Evolutionary conservation across 2,329 filamentous ascomycete genomes (phyloP).

Genomic region (Hansfordia pulvinata): DNA sequence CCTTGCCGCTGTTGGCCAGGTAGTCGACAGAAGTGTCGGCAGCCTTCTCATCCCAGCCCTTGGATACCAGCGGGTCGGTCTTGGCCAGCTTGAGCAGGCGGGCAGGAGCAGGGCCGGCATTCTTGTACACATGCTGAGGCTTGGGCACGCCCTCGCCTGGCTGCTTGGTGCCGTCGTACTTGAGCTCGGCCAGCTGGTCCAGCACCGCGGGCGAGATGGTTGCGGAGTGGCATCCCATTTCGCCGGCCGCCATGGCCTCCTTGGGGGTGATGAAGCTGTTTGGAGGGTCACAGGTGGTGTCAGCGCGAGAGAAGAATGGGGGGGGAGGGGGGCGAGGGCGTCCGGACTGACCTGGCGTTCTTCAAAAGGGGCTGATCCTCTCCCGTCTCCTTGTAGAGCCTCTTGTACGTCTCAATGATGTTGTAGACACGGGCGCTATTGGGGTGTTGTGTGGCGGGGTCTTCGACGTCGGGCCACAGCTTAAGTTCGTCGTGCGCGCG

Average conservation of each 20-base stretch:
- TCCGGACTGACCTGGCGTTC: too few relatives aligned
- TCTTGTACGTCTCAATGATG: conserved; percentile 31
- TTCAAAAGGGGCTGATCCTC: conserved; percentile 32
- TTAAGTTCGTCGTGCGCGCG: conserved; percentile 26
- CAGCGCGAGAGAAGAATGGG: too few relatives aligned
- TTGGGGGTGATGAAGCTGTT: conserved; percentile 25
- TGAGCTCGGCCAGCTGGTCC: conserved; percentile 23
- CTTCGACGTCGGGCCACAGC: conserved; percentile 30
- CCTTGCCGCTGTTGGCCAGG: conserved; percentile 26
- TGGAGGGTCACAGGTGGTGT: too few relatives aligned
- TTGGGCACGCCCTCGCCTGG: conserved; percentile 24
- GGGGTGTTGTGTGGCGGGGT: conserved; percentile 31
- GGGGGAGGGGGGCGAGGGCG: too few relatives aligned
- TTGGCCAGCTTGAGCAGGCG: conserved; percentile 19
- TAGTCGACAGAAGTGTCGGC: conserved; percentile 26
- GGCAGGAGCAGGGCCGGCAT: conserved; percentile 16
- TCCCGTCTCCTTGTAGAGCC: conserved; percentile 30
- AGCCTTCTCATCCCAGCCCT: conserved; percentile 24
- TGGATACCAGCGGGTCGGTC: conserved; percentile 26
- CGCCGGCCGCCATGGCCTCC: conserved; percentile 30
- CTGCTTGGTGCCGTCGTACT: conserved; percentile 21
- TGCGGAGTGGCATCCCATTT: conserved; percentile 30
- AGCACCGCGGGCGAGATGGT: conserved; percentile 27
- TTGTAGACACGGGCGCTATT: conserved; percentile 32
- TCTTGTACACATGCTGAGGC: conserved; percentile 23